These are phyloP conservation scores for Eimeria falciformis DNA, from an alignment of 169 alveolate genomes.

Conservation along the genomic window DNA sequence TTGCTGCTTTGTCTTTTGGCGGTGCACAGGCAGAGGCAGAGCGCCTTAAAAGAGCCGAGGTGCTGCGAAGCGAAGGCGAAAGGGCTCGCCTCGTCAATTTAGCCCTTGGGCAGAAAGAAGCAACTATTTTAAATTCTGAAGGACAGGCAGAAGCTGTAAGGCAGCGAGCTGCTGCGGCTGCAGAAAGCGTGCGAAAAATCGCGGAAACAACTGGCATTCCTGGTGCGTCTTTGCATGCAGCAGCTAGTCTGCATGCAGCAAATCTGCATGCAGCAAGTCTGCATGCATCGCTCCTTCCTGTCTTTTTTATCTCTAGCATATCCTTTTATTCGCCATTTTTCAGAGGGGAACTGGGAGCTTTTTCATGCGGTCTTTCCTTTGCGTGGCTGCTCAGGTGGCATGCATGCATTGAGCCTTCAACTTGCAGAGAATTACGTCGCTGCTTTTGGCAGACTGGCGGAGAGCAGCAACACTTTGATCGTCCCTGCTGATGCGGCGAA, in stretches of 20 bases:
- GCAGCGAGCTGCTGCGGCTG: conserved; percentile 72
- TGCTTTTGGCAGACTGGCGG: conserved; percentile 89
- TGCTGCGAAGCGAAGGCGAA: conserved; percentile 93
- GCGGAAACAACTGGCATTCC: conserved; percentile 71
- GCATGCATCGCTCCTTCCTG: neutral
- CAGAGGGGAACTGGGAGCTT: neutral
- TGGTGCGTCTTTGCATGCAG: conserved; percentile 8
- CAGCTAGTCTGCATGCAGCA: neutral
- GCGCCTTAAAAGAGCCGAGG: conserved; percentile 94
- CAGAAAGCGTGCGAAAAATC: conserved; percentile 69
- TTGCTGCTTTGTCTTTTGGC: conserved; percentile 28
- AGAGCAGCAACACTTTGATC: conserved; percentile 87
- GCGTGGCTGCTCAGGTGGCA: conserved; percentile 47
- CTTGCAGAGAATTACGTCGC: conserved; percentile 85
- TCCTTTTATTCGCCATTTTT: neutral
- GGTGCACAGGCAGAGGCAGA: conserved; percentile 94
- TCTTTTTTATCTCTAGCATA: neutral
- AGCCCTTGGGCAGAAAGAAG: conserved; percentile 93
- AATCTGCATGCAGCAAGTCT: neutral
- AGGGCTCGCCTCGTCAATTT: conserved; percentile 92
- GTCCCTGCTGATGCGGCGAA: conserved; percentile 87
- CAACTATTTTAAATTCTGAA: conserved; percentile 90
- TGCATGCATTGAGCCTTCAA: conserved; percentile 75
- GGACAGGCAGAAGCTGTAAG: conserved; percentile 73
- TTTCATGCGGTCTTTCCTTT: neutral